Percentiles rank a stretch among this genome's conserved stretches.
Conservation (phyloP, 2,329 filamentous ascomycete species). For the Penicillium psychrosexuale region DNA sequence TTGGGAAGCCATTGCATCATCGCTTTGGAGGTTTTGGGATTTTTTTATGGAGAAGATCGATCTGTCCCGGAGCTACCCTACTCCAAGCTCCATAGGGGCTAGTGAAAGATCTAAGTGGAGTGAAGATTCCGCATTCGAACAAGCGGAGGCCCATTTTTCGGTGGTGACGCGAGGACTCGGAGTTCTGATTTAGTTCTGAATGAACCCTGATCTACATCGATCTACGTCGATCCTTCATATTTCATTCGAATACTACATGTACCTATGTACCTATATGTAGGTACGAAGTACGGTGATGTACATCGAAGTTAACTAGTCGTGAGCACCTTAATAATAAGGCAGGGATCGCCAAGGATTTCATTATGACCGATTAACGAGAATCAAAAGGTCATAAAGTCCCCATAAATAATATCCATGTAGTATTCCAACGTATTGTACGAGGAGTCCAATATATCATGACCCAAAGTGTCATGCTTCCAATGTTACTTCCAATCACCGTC, state of each 20-base stretch:
- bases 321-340: neutral
- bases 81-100: neutral
- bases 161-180: constrained; percentile 17
- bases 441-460: neutral
- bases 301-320: neutral
- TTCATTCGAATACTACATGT: neutral
- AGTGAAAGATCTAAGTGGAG: neutral
- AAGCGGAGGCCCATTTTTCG: neutral
- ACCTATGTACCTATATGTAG: too few relatives aligned
- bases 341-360: neutral
- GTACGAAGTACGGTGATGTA: neutral
- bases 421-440: neutral
- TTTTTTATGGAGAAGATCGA: neutral
- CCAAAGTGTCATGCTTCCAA: too few relatives aligned
- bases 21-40: neutral
- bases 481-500: too few relatives aligned
- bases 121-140: neutral
- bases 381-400: neutral
- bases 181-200: neutral
- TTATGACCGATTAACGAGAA: neutral
- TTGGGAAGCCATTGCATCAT: constrained; percentile 26
- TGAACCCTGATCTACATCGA: neutral
- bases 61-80: neutral
- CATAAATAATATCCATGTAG: neutral
- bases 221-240: neutral